A percentile compares a stretch with the other conserved stretches of the same genome.
Conservation (phyloP, 305 asterid species). For the Euphrasia arctica region DNA sequence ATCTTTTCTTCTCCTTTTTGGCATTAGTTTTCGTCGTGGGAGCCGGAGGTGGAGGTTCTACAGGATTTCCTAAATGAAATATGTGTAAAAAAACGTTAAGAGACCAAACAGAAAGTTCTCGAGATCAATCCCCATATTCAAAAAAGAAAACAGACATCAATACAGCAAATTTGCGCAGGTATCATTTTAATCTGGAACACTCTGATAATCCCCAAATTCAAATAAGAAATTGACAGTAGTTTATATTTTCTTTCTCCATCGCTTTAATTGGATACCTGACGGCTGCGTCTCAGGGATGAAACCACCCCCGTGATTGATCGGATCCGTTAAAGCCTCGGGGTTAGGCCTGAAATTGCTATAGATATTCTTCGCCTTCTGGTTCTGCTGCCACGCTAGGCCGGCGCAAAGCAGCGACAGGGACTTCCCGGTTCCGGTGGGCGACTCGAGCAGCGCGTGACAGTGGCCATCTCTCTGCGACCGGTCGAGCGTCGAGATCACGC, state of each 20-base stretch:
- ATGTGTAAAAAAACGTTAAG: background rate
- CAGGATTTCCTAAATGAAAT: slow-evolving; percentile 42
- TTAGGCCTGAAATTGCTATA: slow-evolving; percentile 43
- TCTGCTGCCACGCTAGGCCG: slow-evolving; percentile 85
- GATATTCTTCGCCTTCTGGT: slow-evolving; percentile 41
- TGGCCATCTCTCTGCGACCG: slow-evolving; percentile 65
- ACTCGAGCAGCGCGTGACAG: slow-evolving; percentile 88
- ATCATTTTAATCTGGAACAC: slow-evolving; percentile 11
- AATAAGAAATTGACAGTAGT: too few relatives aligned
- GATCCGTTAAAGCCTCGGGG: slow-evolving; percentile 69
- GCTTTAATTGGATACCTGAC: slow-evolving; percentile 40
- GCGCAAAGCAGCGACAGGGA: slow-evolving; percentile 90
- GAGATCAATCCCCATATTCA: background rate
- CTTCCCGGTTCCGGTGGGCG: slow-evolving; percentile 96
- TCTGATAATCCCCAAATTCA: background rate
- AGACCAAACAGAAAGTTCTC: background rate
- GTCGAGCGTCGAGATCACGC: slow-evolving; percentile 82
- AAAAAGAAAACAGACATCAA: slow-evolving; percentile 3
- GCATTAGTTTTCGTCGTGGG: slow-evolving; percentile 28
- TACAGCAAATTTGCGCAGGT: slow-evolving; percentile 5
- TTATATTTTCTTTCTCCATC: too few relatives aligned
- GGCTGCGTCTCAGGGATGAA: slow-evolving; percentile 87
- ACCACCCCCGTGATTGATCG: slow-evolving; percentile 82
- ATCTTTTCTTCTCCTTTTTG: slow-evolving; percentile 47
- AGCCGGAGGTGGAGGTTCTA: slow-evolving; percentile 39